phyloP scores from a whole-genome alignment of 331 rosid genomes.

The Prunus yedoensis region DNA sequence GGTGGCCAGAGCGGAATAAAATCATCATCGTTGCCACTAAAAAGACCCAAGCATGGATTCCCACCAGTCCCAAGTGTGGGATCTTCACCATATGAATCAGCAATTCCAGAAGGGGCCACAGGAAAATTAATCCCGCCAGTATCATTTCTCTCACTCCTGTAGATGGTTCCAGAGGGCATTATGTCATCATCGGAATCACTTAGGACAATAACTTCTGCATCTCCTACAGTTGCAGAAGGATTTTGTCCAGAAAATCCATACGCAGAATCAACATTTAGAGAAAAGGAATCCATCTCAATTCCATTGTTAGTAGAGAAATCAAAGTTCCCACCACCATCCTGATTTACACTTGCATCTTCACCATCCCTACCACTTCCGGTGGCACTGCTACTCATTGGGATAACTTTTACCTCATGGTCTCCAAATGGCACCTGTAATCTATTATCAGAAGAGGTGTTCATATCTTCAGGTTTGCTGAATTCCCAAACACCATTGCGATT shows the following conservation, averaged over 20 bases:
- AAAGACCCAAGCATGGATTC: conserved; percentile 66
- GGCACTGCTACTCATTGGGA: conserved; percentile 96
- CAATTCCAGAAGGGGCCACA: conserved; percentile 52
- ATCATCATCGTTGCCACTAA: conserved; percentile 58
- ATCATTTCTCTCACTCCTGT: conserved; percentile 46
- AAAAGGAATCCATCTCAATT: conserved; percentile 71
- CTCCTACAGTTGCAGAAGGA: conserved; percentile 50
- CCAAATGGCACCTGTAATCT: conserved; percentile 55
- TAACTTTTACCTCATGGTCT: conserved; percentile 60
- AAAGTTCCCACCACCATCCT: conserved; percentile 63
- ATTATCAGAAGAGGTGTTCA: conserved; percentile 60
- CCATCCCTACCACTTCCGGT: conserved; percentile 85
- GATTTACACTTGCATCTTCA: conserved; percentile 93
- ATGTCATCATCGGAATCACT: conserved; percentile 94
- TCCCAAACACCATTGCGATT: conserved; percentile 83
- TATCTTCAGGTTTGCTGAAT: conserved; percentile 72
- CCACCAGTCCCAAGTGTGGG: conserved; percentile 54
- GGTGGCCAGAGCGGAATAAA: conserved; percentile 63
- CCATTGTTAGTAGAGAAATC: conserved; percentile 67
- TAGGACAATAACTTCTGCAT: conserved; percentile 75
- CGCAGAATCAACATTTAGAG: conserved; percentile 57
- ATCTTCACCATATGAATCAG: conserved; percentile 69
- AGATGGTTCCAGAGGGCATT: conserved; percentile 47
- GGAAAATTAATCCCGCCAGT: conserved; percentile 52
- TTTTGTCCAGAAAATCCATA: conserved; percentile 54